Evolutionary conservation across 192 early-diverging fungal species (phyloP).

Genomic region (Umbelopsis isabellina): DNA sequence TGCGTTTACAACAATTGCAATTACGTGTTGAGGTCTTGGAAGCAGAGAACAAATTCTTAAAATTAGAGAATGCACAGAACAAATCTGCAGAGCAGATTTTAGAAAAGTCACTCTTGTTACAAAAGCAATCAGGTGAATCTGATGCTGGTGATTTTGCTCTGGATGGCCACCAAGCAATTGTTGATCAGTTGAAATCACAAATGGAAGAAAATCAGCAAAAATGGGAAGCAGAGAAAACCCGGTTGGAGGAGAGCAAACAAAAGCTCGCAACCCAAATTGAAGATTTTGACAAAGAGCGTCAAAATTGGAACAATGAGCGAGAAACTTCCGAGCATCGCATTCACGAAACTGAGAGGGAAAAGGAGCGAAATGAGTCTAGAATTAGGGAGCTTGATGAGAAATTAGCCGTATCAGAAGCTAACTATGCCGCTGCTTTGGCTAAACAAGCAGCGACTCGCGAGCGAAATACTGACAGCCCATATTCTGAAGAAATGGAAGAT

Average conservation of each 20-base stretch:
- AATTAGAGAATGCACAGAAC: constrained; percentile 66
- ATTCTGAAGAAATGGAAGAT: constrained; percentile 25
- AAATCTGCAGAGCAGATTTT: constrained; percentile 61
- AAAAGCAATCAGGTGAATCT: constrained; percentile 1
- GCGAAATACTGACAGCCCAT: constrained; percentile 20
- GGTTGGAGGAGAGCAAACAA: constrained; percentile 11
- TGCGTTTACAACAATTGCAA: constrained; percentile 61
- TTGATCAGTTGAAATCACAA: constrained; percentile 28
- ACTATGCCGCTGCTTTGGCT: constrained; percentile 32
- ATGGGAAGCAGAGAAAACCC: constrained; percentile 16
- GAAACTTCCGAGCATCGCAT: constrained; percentile 39
- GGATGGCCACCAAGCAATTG: constrained; percentile 32
- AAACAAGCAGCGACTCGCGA: constrained; percentile 31
- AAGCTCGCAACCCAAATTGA: constrained; percentile 21
- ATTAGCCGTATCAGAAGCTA: constrained; percentile 34
- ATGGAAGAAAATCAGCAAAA: constrained; percentile 18
- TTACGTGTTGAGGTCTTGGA: constrained; percentile 68
- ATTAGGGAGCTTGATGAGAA: constrained; percentile 45
- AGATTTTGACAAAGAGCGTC: constrained; percentile 26
- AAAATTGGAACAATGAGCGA: constrained; percentile 32
- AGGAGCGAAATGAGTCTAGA: constrained; percentile 41
- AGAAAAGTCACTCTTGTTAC: constrained; percentile 37
- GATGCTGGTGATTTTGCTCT: constrained; percentile 25
- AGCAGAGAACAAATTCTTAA: constrained; percentile 71
- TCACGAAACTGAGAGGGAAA: constrained; percentile 40